Base-by-base conservation (phyloP, 495 filamentous ascomycete species). In the Neurospora sp. region DNA sequence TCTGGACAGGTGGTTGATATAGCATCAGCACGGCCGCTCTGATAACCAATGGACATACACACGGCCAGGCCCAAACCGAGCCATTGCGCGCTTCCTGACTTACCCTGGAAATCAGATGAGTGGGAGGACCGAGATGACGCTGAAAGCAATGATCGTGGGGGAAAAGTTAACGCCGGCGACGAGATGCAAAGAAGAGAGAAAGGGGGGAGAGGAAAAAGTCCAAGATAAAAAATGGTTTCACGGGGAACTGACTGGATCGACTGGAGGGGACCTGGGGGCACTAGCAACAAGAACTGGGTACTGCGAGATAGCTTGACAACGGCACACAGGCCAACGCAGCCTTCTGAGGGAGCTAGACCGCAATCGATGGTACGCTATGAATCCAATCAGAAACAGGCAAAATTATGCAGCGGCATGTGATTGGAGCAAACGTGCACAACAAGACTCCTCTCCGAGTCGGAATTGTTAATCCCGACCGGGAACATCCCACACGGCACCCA, bases 1-100 rank as follows among this genome's bases (percentile, higher is more conserved):
- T 73, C 37, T 73, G 73, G 71, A 71, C 73, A 79, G 68, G 71
- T 76, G 72, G 75, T 75, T 48, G 68, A 71, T 78, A 71, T 78
- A 75, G 72, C 73, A 69, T 20, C 48, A 37, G 44, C 41, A 42
- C 42, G 10, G 61, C 39, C 7, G 40, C n/a, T 22, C 41, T 68
- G 48, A 38, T 38, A 37, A 37, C 27, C 16, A 31, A 53, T 68
- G 35, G 44, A 40, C 22, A 71, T 31, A 31, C 31, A 31, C 22
- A 68, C 9, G 20, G 10, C 22, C 12, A 31, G 53, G 22, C 6
- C 53, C 27, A 61, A 61, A 0, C 12, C 53, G 53, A 35, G 53
- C 53, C 53, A 61, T 61, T 61, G 53, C 53, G 27, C 53, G 53
- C 27, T 61, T 61, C 53, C 1, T 61, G 27, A 61, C 53, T 61